phyloP scores from a whole-genome alignment of 106 monocot genomes.

The Triglochin maritima region DNA sequence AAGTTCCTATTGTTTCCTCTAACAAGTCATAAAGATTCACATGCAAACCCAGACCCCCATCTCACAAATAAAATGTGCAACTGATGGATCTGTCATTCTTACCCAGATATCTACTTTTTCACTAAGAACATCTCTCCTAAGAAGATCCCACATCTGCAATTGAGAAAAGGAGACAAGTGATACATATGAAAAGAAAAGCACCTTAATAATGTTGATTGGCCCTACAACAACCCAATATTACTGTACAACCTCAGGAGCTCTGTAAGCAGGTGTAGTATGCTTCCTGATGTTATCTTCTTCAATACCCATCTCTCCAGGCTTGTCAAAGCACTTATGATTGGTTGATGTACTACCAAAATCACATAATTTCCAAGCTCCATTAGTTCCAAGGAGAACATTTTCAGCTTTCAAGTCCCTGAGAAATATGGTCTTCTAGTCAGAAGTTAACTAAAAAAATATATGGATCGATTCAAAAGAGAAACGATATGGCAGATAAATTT shows the following conservation, averaged over 20 bases:
- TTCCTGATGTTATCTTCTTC: constrained; percentile 99
- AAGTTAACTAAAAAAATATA: too few species aligned
- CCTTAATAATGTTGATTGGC: too few species aligned
- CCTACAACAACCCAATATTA: not conserved
- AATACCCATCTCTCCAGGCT: constrained; percentile 95
- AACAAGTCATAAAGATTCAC: too few species aligned
- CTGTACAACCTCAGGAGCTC: constrained; percentile 89
- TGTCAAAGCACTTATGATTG: constrained; percentile 88
- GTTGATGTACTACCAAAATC: constrained; percentile 96
- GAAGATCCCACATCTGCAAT: constrained; percentile 97
- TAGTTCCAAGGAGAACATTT: constrained; percentile 85
- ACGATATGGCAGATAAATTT: too few species aligned
- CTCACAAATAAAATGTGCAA: too few species aligned
- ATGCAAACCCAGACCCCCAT: too few species aligned
- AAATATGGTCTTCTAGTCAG: too few species aligned
- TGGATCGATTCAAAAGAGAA: too few species aligned
- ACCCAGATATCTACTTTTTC: constrained; percentile 99
- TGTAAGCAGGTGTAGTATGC: constrained; percentile 96
- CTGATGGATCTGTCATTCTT: constrained; percentile 10
- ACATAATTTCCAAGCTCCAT: constrained; percentile 92
- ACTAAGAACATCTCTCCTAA: constrained; percentile 84
- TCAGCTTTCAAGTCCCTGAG: constrained; percentile 87
- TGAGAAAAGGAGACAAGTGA: not conserved
- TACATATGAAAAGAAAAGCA: too few species aligned
- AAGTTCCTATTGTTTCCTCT: too few species aligned